phyloP scores from a whole-genome alignment of 176 grass and related monocot species.

The Aegilops bicornis region DNA sequence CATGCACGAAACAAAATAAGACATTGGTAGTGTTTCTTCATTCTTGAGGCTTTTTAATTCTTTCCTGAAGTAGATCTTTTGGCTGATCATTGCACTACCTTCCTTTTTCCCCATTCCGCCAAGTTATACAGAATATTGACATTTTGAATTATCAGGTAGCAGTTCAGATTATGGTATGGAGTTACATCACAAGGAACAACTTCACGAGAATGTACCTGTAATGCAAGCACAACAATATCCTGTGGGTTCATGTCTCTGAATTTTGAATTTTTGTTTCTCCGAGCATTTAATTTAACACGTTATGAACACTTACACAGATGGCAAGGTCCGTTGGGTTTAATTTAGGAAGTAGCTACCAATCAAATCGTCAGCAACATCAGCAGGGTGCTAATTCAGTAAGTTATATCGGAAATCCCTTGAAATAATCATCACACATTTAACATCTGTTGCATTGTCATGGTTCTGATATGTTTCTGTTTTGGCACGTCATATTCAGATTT shows the following conservation, averaged over 20 bases:
- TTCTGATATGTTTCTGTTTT: conserved; percentile 53
- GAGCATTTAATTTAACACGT: conserved; percentile 33
- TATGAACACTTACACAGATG: conserved; percentile 55
- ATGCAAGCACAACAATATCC: conserved; percentile 85
- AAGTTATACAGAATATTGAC: conserved; percentile 4
- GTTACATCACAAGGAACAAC: conserved; percentile 94
- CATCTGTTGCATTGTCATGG: conserved; percentile 46
- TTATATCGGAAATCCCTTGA: conserved; percentile 36
- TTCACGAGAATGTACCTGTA: conserved; percentile 78
- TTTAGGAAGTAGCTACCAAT: conserved; percentile 65
- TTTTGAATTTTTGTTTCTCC: conserved; percentile 19
- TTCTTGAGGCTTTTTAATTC: conserved; percentile 12
- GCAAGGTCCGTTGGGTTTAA: conserved; percentile 82
- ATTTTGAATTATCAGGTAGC: conserved; percentile 52
- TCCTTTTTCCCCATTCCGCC: neutral
- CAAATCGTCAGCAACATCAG: conserved; percentile 88
- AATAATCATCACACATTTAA: conserved; percentile 39
- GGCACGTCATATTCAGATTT: conserved; percentile 30
- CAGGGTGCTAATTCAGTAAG: conserved; percentile 76
- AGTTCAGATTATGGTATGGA: conserved; percentile 81
- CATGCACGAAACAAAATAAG: neutral
- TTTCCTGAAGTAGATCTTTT: conserved; percentile 25
- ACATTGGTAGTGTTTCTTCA: conserved; percentile 3
- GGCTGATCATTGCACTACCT: neutral
- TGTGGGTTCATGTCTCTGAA: conserved; percentile 50